Base-by-base conservation (phyloP, 2,329 filamentous ascomycete genomes). In the Nothophaeocryptopus gaeumannii region DNA sequence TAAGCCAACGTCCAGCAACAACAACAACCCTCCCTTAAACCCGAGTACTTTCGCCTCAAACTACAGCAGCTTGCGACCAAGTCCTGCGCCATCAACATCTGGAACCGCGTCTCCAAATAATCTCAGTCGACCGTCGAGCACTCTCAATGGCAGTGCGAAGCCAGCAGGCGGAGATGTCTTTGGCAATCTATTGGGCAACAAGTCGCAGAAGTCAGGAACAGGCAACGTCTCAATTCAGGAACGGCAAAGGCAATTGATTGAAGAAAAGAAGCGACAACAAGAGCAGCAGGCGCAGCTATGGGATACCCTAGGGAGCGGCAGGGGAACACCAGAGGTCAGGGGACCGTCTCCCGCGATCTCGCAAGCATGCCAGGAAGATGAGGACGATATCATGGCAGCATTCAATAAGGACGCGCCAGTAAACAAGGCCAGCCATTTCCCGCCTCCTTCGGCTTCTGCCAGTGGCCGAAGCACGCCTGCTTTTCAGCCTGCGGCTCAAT, bases 251-350 rank as follows among this genome's bases (percentile, higher is more conserved):
- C 86, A 82, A 54, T 72, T 96, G 58, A 81, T 87, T 58, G 88
- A 95, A 69, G 85, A 89, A 62, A 88, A 89, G 69, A 80, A 82
- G 55, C 81, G 80, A 52, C 88, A 92, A 67, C 87, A 90, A 53
- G 85, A 85, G 51, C 85, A 91, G 66, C 81, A 82, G 64, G 81
- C 79, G 62, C 85, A 79, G 62, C 81, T 84, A 66, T 80, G 84
- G 61, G 88, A 93, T 58, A 78, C 81, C 29, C 84, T 92, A 53
- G 96, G 89, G 69, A 89, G 88, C 2, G 72, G 47, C 37, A 77
- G 75, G 61, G 74, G 67, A 44, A 77, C 72, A 33, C 72, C 67
- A 41, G 56, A 63, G 36, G 33, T 57, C 11, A 54, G 61, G 51
- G 51, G 54, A 13, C 51, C 58, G 10, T 60, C 58, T 4, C 58